These are phyloP conservation scores for Talaromyces amestolkiae DNA, from an alignment of 2,329 filamentous ascomycete genomes.

Conservation along the genomic window DNA sequence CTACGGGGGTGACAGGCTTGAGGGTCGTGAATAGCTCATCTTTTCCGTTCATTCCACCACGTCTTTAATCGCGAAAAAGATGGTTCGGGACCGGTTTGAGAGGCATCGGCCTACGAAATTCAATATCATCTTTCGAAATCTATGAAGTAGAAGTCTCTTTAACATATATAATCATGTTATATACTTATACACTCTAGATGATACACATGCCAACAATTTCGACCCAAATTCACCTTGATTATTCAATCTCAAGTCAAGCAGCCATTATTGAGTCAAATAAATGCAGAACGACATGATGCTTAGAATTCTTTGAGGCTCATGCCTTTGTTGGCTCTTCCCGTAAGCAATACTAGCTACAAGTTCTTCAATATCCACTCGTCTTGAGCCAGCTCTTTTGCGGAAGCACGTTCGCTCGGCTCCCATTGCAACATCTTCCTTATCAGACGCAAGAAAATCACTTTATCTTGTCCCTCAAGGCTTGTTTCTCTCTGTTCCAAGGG, in stretches of 20 bases:
- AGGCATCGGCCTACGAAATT: too few relatives aligned
- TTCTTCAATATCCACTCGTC: slow-evolving; percentile 30
- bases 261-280: not conserved
- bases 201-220: too few relatives aligned
- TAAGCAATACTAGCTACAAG: not conserved
- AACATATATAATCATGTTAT: too few relatives aligned
- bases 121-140: too few relatives aligned
- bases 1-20: too few relatives aligned
- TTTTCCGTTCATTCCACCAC: too few relatives aligned
- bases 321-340: not conserved
- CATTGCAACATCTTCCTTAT: slow-evolving; percentile 14
- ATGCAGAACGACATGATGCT: not conserved
- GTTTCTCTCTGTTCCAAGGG: not conserved
- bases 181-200: too few relatives aligned
- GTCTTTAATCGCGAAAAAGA: too few relatives aligned
- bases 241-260: not conserved
- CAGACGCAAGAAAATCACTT: not conserved
- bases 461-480: not conserved
- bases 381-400: slow-evolving; percentile 29
- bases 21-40: too few relatives aligned
- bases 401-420: slow-evolving; percentile 24
- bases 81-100: too few relatives aligned
- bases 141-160: too few relatives aligned
- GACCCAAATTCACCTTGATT: too few relatives aligned
- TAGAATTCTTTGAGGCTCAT: not conserved